Evolutionary conservation across 148 eudicot species (phyloP), one percentile per base, ranked within the genome.

Genomic region (Nyssa sinensis): DNA sequence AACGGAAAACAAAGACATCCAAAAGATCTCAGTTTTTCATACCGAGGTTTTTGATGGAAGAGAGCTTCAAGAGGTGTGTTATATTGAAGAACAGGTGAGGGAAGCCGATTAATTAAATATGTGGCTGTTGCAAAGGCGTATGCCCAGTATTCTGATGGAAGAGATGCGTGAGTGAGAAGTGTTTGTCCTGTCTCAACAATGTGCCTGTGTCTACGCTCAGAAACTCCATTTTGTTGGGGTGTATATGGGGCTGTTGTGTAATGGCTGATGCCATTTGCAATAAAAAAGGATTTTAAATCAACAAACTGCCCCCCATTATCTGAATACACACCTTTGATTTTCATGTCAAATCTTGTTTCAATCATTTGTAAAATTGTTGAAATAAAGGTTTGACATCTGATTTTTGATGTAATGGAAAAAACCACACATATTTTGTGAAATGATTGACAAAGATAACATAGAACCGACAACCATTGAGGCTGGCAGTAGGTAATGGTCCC

Each of bases 401-500:
- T 55, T 82, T 79, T 0, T 16, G 0, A 4, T 60, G 12, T 10
- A 82, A 7, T 0, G 77, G 68, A 39, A 58, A 66, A 7, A 67
- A 8, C 80, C 77, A 68, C 27, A 72, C 51, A 10, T 19, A 39
- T 33, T 57, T 58, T n/a, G n/a, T n/a, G n/a, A n/a, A n/a, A n/a
- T n/a, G n/a, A n/a, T 82, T 76, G 21, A 82, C 59, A n/a, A 82
- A 61, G 0, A 66, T 51, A 0, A 82, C 23, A 41, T 78, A 82
- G n/a, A 44, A 51, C 0, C 30, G 23, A 21, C 16, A 61, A 0
- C 74, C 74, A 39, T 30, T 16, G 0, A 2, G 0, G 0, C 79
- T 64, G 0, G 14, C 0, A 14, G 32, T 1, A 1, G 47, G 61
- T 5, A 66, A 51, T 0, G 82, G 80, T 0, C 80, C 86, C 86